Base-by-base conservation (phyloP, 805 yeast genomes). In the Millerago galiae region DNA sequence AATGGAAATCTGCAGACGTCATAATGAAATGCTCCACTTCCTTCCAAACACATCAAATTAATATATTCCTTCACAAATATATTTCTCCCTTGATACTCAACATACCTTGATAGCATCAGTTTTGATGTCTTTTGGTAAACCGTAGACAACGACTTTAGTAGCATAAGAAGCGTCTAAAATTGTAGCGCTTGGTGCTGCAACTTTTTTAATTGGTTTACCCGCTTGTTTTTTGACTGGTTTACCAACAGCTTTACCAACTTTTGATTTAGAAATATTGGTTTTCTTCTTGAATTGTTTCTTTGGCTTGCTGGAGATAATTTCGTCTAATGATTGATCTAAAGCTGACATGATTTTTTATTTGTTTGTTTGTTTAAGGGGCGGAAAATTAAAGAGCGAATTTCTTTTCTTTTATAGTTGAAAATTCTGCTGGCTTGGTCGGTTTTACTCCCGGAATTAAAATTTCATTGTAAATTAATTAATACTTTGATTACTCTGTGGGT, bases 311-410 rank as follows among this genome's bases (percentile, higher is more conserved):
- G 95, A 77, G 61, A 91, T 85, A 65, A 91, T 91, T 57, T 89
- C 97, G 71, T 91, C 99, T 60, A 91, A 79, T 38, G 97, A 87
- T 71, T 86, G 84, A 70, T 91, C 96, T 69, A 91, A 77, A 58
- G 84, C 75, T 50, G 83, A 74, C 62, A 95, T 83, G 90, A 83
- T 85, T 45, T 40, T 61, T 40, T 38, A 32, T 35, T 38, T 39
- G 35, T 38, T 33, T 28, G 41, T 31, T 31, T 33, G 14, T 31
- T 17, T 13, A 8, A 30, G 34, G 29, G 38, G 13, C 15, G 32
- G 17, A 25, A 14, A 25, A 32, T 13, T n/a, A 41, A 35, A 21
- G 25, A 8, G 37, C 40, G 40, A 38, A 16, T n/a, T n/a, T 33
- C 14, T 17, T 38, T 24, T 26, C 11, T 34, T 42, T 34, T 42